Conservation (phyloP, 2,329 filamentous ascomycete genomes). For the Waltergamsia citrina region DNA sequence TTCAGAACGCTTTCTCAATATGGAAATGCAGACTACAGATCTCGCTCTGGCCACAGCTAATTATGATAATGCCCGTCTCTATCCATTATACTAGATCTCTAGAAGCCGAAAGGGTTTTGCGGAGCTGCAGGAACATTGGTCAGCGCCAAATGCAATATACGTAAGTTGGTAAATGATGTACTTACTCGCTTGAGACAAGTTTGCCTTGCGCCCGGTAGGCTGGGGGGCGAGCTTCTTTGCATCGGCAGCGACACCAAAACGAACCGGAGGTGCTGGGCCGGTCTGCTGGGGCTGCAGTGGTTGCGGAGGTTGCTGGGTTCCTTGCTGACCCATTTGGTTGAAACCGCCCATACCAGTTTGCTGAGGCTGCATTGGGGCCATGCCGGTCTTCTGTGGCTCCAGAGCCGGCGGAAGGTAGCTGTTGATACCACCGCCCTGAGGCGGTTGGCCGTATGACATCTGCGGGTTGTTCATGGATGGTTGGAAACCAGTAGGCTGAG, state of each 20-base stretch:
- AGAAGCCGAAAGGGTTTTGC: constrained; percentile 45
- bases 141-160: constrained; percentile 5
- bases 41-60: no score
- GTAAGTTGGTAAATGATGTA: constrained; percentile 18
- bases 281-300: constrained; percentile 37
- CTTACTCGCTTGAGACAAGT: constrained; percentile 93
- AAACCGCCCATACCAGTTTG: constrained; percentile 42
- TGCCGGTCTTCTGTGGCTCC: constrained; percentile 50
- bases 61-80: neutral
- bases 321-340: constrained; percentile 25
- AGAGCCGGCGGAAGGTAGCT: constrained; percentile 48
- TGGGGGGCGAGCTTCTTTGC: constrained; percentile 75
- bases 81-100: constrained; percentile 6
- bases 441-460: constrained; percentile 31
- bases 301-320: constrained; percentile 31
- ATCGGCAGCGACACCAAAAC: constrained; percentile 70
- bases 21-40: no score
- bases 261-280: constrained; percentile 70
- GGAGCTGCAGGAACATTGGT: constrained; percentile 26
- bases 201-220: constrained; percentile 80
- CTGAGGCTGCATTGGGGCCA: constrained; percentile 37
- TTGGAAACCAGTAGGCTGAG: constrained; percentile 57
- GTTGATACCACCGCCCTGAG: constrained; percentile 40
- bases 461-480: constrained; percentile 34
- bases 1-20: no score